Percentiles rank a stretch among this genome's conserved stretches.
These are phyloP conservation scores for Bipolaris oryzae DNA, from an alignment of 2,329 filamentous ascomycete species.

Conservation along the genomic window DNA sequence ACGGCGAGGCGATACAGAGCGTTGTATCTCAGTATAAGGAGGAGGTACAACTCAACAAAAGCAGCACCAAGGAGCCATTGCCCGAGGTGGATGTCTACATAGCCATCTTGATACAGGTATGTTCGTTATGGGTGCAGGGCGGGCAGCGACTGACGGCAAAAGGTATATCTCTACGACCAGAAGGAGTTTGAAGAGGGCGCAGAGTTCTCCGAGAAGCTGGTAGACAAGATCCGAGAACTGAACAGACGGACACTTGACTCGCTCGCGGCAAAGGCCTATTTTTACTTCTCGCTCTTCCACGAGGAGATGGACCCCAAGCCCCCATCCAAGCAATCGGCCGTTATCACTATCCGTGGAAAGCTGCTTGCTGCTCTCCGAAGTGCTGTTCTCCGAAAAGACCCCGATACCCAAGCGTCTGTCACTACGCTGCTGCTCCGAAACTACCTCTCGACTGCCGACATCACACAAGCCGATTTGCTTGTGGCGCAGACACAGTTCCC, in stretches of 20 bases:
- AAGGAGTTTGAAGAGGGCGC: constrained; percentile 81
- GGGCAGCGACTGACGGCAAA: constrained; percentile 41
- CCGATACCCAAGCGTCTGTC: constrained; percentile 95
- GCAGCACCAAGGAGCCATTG: constrained; percentile 72
- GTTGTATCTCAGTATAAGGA: constrained; percentile 63
- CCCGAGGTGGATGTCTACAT: constrained; percentile 90
- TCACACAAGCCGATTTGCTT: constrained; percentile 92
- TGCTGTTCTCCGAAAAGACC: constrained; percentile 94
- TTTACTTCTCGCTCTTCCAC: constrained; percentile 95
- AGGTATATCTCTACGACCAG: constrained; percentile 87
- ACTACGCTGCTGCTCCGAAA: constrained; percentile 94
- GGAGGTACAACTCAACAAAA: constrained; percentile 67
- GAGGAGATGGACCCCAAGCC: constrained; percentile 88
- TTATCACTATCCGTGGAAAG: constrained; percentile 83
- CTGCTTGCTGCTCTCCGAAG: constrained; percentile 89
- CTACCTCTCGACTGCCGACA: constrained; percentile 94
- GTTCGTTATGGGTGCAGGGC: constrained; percentile 3
- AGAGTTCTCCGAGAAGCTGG: constrained; percentile 81
- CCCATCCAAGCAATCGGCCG: constrained; percentile 84
- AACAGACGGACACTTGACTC: constrained; percentile 95
- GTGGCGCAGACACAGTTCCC: constrained; percentile 97
- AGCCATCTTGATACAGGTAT: constrained; percentile 68
- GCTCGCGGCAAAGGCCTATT: constrained; percentile 93
- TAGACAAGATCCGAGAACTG: constrained; percentile 82
- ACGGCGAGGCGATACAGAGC: constrained; percentile 67